Conservation (phyloP, 371 early-diverging fungal species). For the Funneliformis caledonium region DNA sequence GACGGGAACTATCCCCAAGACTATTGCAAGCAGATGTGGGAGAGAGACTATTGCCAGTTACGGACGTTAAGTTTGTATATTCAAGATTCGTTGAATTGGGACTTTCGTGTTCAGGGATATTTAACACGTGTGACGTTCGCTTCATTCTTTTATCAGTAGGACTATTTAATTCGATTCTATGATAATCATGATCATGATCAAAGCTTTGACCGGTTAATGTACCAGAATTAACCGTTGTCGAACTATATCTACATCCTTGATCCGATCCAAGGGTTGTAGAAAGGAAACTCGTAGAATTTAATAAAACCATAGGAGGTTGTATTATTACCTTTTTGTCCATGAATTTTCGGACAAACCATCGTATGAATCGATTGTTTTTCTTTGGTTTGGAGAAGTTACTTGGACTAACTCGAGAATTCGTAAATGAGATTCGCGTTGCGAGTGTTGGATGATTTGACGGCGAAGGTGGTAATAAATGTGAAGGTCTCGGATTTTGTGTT, state of each 20-base stretch:
- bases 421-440: too few relatives aligned
- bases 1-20: neutral
- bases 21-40: neutral
- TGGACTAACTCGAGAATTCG: neutral
- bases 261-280: neutral
- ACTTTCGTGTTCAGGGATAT: neutral
- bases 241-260: conserved; percentile 3
- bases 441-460: neutral
- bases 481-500: neutral
- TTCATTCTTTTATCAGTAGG: conserved; percentile 11
- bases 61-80: neutral
- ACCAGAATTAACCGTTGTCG: neutral
- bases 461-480: neutral
- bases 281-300: neutral
- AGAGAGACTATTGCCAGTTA: neutral
- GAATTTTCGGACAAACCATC: conserved; percentile 12
- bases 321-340: neutral
- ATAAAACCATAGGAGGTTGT: neutral
- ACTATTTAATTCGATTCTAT: neutral
- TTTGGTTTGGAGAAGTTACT: neutral
- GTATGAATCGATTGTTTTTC: neutral
- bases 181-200: neutral
- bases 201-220: conserved; percentile 1
- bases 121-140: neutral
- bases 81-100: neutral